A percentile compares a stretch with the other conserved stretches of the same genome.
These are phyloP conservation scores for Atkinsonella texensis DNA, from an alignment of 2,329 filamentous ascomycete genomes.

Conservation along the genomic window DNA sequence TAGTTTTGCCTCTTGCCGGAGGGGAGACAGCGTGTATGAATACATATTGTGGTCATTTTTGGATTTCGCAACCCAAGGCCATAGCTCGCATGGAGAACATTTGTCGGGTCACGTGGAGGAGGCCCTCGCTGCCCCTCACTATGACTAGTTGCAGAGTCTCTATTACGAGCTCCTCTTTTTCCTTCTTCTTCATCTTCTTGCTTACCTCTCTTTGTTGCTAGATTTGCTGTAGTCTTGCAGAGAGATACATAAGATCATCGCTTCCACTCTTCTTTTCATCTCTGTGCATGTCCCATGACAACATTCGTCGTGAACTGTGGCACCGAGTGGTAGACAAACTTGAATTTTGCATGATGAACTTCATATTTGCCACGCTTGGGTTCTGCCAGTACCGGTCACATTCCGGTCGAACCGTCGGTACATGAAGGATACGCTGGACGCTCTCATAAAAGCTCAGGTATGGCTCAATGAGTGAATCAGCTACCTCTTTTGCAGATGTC, in stretches of 20 bases:
- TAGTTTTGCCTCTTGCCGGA: no score
- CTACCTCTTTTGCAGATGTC: constrained; percentile 26
- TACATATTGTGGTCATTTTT: constrained; percentile 32
- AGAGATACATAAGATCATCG: no score
- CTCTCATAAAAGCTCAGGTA: constrained; percentile 47
- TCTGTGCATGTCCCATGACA: no score
- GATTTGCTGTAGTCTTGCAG: no score
- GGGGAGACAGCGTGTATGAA: constrained; percentile 39
- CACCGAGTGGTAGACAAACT: constrained; percentile 40
- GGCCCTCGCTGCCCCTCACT: no score
- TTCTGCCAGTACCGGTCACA: constrained; percentile 39
- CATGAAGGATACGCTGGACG: constrained; percentile 43
- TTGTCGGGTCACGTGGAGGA: no score
- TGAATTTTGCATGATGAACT: constrained; percentile 42
- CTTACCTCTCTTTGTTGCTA: no score
- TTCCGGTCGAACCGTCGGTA: constrained; percentile 42
- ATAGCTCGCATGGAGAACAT: constrained; percentile 29
- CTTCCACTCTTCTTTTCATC: no score
- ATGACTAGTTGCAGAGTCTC: no score
- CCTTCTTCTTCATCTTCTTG: no score
- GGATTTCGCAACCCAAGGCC: constrained; percentile 41
- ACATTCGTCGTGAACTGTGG: constrained; percentile 35
- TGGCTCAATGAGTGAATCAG: constrained; percentile 37
- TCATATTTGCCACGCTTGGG: constrained; percentile 23
- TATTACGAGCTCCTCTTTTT: no score